Conservation (phyloP, 345 rosid species). For the Ailanthus altissimus region DNA sequence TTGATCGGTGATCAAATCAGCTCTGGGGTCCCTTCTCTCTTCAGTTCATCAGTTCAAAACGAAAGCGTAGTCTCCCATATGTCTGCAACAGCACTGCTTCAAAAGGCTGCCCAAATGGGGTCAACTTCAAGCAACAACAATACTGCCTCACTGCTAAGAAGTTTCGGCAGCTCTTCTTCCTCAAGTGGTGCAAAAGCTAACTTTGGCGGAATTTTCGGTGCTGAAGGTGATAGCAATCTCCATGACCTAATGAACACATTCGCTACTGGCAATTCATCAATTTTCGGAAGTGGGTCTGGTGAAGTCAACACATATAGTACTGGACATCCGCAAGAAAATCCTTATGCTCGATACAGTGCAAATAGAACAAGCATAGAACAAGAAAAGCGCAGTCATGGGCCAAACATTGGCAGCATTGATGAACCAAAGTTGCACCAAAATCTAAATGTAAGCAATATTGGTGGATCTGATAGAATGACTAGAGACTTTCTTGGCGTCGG, state of each 20-base stretch:
- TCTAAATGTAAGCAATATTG: constrained; percentile 21
- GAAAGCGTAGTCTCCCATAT: constrained; percentile 48
- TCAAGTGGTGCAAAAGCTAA: constrained; percentile 26
- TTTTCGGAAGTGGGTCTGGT: constrained; percentile 27
- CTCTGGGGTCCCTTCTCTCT: constrained; percentile 54
- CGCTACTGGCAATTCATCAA: constrained; percentile 42
- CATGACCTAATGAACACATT: constrained; percentile 64
- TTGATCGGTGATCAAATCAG: constrained; percentile 43
- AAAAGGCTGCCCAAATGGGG: constrained; percentile 82
- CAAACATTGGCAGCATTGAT: constrained; percentile 20
- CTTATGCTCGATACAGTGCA: constrained; percentile 16
- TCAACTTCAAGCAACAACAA: constrained; percentile 52
- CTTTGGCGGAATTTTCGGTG: constrained; percentile 37
- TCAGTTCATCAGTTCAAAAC: constrained; percentile 50
- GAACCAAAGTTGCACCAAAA: constrained; percentile 32
- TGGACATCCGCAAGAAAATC: constrained; percentile 21
- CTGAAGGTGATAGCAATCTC: constrained; percentile 54
- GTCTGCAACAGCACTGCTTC: constrained; percentile 86
- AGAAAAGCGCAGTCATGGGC: background rate
- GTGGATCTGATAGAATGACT: constrained; percentile 59
- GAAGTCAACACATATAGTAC: constrained; percentile 1
- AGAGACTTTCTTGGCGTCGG: constrained; percentile 86
- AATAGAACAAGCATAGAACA: constrained; percentile 14
- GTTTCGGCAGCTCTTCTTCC: constrained; percentile 40
- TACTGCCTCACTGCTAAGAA: constrained; percentile 53